phyloP scores from a whole-genome alignment of 2,329 filamentous ascomycete species.

The Colletotrichum sp. region DNA sequence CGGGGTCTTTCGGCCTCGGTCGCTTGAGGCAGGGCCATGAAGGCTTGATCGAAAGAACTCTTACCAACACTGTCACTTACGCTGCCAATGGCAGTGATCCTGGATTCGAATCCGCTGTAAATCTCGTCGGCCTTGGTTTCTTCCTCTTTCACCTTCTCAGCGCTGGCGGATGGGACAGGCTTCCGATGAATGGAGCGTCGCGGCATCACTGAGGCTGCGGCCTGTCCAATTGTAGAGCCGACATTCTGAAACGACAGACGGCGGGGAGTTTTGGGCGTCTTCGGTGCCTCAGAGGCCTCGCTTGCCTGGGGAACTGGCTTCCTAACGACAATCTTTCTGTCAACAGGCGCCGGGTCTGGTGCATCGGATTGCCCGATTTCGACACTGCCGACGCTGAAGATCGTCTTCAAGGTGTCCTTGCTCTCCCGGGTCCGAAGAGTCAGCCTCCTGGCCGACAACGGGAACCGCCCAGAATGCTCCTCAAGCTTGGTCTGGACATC shows the following conservation, averaged over 20 bases:
- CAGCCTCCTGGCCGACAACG: conserved; percentile 38
- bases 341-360: not conserved
- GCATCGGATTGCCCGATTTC: conserved; percentile 27
- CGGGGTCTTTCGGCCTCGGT: not conserved
- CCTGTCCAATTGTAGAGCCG: conserved; percentile 17
- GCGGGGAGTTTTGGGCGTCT: not conserved
- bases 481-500: conserved; percentile 39
- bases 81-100: conserved; percentile 23
- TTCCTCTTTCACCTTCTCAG: not conserved
- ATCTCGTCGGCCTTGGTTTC: conserved; percentile 18
- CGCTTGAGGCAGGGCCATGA: conserved; percentile 16
- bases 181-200: conserved; percentile 17
- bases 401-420: conserved; percentile 53
- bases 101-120: conserved; percentile 19
- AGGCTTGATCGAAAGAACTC: conserved; percentile 30
- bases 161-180: not conserved
- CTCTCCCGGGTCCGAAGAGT: conserved; percentile 43
- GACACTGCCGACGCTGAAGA: conserved; percentile 53
- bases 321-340: not conserved
- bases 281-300: not conserved
- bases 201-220: conserved; percentile 19
- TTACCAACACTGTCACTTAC: conserved; percentile 26
- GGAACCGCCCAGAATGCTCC: conserved; percentile 36
- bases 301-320: not conserved
- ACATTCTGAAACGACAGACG: conserved; percentile 17